Conservation (phyloP, 2,329 filamentous ascomycete species). For the Aspergillus felis region DNA sequence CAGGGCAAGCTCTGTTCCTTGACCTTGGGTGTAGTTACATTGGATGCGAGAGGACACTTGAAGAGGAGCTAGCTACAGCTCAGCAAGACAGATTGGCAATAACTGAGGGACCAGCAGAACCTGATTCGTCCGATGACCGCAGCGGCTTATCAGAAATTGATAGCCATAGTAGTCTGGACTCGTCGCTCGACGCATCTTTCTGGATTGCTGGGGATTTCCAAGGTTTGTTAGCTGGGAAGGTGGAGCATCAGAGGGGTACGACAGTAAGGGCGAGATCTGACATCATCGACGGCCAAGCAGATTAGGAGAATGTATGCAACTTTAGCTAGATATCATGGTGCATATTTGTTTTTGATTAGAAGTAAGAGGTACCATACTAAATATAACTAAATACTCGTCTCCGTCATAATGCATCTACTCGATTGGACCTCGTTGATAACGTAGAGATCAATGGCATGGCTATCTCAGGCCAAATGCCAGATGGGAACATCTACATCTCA, state of each 20-base stretch:
- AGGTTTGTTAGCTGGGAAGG: background rate
- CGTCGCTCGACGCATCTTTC: background rate
- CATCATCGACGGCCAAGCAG: background rate
- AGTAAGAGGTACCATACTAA: no score
- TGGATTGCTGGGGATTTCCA: background rate
- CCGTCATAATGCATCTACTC: background rate
- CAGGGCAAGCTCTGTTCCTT: background rate
- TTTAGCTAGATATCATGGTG: background rate
- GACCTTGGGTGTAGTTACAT: background rate
- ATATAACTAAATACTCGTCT: background rate
- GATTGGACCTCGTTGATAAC: background rate
- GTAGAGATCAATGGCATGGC: no score
- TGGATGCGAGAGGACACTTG: background rate
- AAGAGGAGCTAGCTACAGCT: background rate
- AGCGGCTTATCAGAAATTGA: background rate
- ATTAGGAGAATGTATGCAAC: background rate
- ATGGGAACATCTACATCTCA: no score
- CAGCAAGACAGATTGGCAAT: background rate
- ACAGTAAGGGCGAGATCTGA: background rate
- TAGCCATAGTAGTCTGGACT: background rate
- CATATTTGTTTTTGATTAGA: background rate
- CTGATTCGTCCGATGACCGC: background rate
- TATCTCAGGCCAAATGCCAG: background rate
- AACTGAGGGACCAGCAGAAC: background rate
- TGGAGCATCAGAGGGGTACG: background rate